Percentiles rank a stretch among this genome's conserved stretches.
Evolutionary conservation across 495 filamentous ascomycete genomes (phyloP).

Genomic region (Penicillium verhagenii): DNA sequence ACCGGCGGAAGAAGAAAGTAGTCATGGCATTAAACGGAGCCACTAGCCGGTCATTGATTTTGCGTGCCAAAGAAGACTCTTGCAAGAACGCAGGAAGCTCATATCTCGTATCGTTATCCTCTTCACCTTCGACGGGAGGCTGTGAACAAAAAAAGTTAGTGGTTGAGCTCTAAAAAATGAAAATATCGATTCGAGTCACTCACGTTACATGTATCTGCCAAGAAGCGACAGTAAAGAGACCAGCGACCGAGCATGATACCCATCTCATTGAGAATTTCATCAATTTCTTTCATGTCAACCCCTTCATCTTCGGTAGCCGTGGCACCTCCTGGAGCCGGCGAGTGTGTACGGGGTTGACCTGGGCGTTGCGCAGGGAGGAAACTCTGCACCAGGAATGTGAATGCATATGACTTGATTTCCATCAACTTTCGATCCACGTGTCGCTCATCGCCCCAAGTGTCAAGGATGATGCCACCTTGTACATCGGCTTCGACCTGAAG

Average conservation of each 20-base stretch:
- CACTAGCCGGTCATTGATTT: slow-evolving; percentile 69
- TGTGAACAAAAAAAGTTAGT: slow-evolving; percentile 10
- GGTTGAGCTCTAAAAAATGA: slow-evolving; percentile 18
- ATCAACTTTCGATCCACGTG: slow-evolving; percentile 80
- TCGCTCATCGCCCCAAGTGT: slow-evolving; percentile 92
- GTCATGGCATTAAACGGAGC: slow-evolving; percentile 83
- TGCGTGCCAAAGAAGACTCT: slow-evolving; percentile 71
- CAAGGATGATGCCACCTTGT: slow-evolving; percentile 94
- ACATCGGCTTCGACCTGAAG: slow-evolving; percentile 93
- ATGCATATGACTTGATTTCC: slow-evolving; percentile 94
- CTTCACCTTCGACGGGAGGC: slow-evolving; percentile 24
- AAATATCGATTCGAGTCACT: slow-evolving; percentile 24
- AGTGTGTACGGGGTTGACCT: slow-evolving; percentile 54
- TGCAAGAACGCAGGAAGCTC: slow-evolving; percentile 65
- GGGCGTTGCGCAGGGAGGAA: slow-evolving; percentile 71
- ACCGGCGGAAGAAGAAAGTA: slow-evolving; percentile 93
- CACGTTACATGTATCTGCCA: slow-evolving; percentile 81
- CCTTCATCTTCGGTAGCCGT: slow-evolving; percentile 75
- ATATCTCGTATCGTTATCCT: slow-evolving; percentile 29
- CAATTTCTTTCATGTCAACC: slow-evolving; percentile 92
- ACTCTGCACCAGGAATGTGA: slow-evolving; percentile 93
- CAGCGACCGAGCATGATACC: slow-evolving; percentile 89
- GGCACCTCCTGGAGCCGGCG: slow-evolving; percentile 61
- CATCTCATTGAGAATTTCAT: slow-evolving; percentile 80
- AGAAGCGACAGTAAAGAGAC: slow-evolving; percentile 88